Conservation (phyloP, 208 protist species). For the Acanthamoeba polyphaga region DNA sequence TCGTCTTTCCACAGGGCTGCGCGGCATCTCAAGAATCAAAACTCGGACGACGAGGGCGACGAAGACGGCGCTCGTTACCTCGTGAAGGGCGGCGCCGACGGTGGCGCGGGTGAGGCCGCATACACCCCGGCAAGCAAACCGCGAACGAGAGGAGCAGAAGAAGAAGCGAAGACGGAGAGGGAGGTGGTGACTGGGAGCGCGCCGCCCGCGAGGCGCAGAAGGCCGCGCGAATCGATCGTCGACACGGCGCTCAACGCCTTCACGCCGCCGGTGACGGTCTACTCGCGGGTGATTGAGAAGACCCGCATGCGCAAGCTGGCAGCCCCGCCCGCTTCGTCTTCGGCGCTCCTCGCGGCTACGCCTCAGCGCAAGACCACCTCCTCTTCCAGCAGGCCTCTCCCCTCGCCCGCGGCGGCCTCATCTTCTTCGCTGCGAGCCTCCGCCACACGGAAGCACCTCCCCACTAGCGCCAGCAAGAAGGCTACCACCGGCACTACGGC, state of each 20-base stretch:
- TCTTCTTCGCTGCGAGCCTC: background rate
- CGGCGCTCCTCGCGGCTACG: background rate
- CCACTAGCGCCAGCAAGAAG: background rate
- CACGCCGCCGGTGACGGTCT: conserved; percentile 36
- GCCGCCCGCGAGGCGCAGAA: background rate
- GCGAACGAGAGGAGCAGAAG: background rate
- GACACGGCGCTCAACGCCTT: conserved; percentile 54
- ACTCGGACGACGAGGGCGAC: background rate
- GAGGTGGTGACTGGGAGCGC: background rate
- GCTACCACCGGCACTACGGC: background rate
- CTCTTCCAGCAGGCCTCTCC: background rate
- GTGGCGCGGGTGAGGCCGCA: background rate
- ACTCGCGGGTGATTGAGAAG: conserved; percentile 48
- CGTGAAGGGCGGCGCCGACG: background rate
- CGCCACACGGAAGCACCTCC: background rate
- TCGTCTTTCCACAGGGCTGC: background rate
- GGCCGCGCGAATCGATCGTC: conserved; percentile 34
- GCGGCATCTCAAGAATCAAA: background rate
- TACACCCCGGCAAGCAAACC: too few species aligned
- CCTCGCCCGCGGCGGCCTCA: too few species aligned
- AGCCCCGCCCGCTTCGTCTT: background rate
- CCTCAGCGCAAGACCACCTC: background rate
- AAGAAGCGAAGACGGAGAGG: background rate
- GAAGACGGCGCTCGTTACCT: background rate
- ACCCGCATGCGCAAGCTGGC: conserved; percentile 8